Evolutionary conservation across 2,329 filamentous ascomycete species (phyloP), one percentile per base, ranked within the genome.

Genomic region (Beauveria bassiana): DNA sequence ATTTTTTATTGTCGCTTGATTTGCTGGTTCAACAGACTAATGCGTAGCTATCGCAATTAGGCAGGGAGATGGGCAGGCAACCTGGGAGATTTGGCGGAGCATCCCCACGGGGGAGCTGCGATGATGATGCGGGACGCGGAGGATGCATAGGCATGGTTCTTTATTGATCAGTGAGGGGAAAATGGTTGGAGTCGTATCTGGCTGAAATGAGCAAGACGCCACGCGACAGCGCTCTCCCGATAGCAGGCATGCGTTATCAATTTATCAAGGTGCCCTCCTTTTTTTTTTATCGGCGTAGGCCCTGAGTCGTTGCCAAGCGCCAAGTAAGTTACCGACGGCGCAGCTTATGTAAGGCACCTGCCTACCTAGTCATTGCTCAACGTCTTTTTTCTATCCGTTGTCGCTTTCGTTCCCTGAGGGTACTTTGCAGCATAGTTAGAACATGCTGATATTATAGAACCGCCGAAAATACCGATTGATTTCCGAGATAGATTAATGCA

Each of bases 151-250:
- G 26, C 10, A 46, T 16, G 9, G 42, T 9, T 26, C 10, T 26
- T 18, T 22, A 9, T 16, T 9, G 10, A 28, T n/a, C 20, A 7
- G 5, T 34, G 26, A 46, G n/a, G 18, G 49, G 49, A 12, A 51
- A 51, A 28, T 12, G 45, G 12, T 38, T 6, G 34, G 34, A 38
- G 34, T 38, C 34, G 34, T 38, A 6, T 38, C 34, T 38, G 34
- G 34, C 46, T 31, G 56, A 51, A 51, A 59, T 59, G 56, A 51
- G 56, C 34, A 59, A 52, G 34, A 52, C 38, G 47, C 47, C 57
- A 59, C 57, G 57, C 57, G 57, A 59, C 57, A 22, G n/a, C 47
- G 43, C 42, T 31, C 28, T 9, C 8, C 8, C 7, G 28, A 31
- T 12, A 38, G 28, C 8, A 31, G 10, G 28, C 28, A 12, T 12